Evolutionary conservation across 2,329 filamentous ascomycete genomes (phyloP), one percentile per base, ranked within the genome.

Genomic region (Ophiosphaerella herpotricha): DNA sequence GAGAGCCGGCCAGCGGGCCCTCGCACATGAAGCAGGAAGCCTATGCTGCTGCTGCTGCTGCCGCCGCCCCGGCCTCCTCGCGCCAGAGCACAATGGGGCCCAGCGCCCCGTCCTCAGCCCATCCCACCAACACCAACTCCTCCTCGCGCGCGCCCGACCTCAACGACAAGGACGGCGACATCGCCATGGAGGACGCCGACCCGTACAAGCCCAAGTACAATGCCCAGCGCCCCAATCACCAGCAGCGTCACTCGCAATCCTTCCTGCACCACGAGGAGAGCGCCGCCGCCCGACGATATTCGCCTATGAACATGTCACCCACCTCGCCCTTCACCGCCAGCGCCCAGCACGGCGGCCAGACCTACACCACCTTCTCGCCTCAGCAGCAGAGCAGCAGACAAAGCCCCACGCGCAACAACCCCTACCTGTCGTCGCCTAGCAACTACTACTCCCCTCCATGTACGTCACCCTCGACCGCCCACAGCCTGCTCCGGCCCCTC

Each of bases 301-400:
- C 93, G 39, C 94, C 93, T 57, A 97, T 97, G 92, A 93, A 96
- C 72, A 79, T 95, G 54, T 91, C 91, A 53, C 90, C 91, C 35
- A 85, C 87, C 31, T 88, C 89, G 48, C 86, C 91, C 31, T 95
- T 95, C 76, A 82, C 84, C 70, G 81, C 77, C 40, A 89, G 79
- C 71, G 84, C 79, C 55, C 84, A 78, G 68, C 79, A 78, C 56
- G 71, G 70, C 42, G 66, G 65, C 58, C 69, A 78, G 50, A 63
- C 52, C 53, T 75, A 75, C 55, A 70, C 68, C 43, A 74, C 68
- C 67, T 75, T 74, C 61, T 79, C 71, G 60, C 81, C 61, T 21
- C 71, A 74, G 49, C 57, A 46, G 33, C 29, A 65, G 50, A 74
- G 69, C 77, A 88, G 78, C 78, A 85, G 90, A 54, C 89, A 92